Percentiles rank a stretch among this genome's conserved stretches.
phyloP scores from a whole-genome alignment of 2,329 filamentous ascomycete genomes.

The Ophiostoma fasciatum region DNA sequence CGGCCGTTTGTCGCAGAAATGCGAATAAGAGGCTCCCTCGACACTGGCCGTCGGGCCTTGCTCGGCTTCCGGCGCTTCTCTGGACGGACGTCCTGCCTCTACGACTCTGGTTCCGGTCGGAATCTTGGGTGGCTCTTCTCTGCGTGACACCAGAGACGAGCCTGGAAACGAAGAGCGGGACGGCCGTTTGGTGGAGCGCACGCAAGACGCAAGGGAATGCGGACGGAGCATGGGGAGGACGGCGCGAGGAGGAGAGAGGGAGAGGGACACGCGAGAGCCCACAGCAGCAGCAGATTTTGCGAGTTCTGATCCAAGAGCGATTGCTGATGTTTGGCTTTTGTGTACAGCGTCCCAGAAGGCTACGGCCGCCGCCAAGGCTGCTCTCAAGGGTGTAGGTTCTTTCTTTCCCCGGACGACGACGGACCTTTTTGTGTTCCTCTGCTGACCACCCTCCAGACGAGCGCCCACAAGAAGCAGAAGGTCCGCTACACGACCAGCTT shows the following conservation, averaged over 20 bases:
- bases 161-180: too few relatives aligned
- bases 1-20: too few relatives aligned
- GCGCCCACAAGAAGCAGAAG: conserved; percentile 76
- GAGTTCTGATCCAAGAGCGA: conserved; percentile 55
- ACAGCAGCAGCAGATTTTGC: conserved; percentile 63
- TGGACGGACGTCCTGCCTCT: too few relatives aligned
- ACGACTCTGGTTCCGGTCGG: too few relatives aligned
- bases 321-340: conserved; percentile 49
- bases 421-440: too few relatives aligned
- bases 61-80: too few relatives aligned
- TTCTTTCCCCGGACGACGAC: too few relatives aligned
- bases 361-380: conserved; percentile 86
- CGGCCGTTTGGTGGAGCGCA: too few relatives aligned
- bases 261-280: conserved; percentile 12
- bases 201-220: not conserved
- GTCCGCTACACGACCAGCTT: conserved; percentile 86
- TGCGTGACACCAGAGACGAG: conserved; percentile 1
- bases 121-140: too few relatives aligned
- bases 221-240: not conserved
- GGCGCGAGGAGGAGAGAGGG: not conserved
- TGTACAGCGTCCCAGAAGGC: conserved; percentile 61
- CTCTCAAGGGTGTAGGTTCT: conserved; percentile 79
- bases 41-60: too few relatives aligned
- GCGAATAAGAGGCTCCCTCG: too few relatives aligned
- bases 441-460: conserved; percentile 22